Evolutionary conservation across 495 filamentous ascomycete genomes (phyloP).

Genomic region (Symbiotaphrina buchneri): DNA sequence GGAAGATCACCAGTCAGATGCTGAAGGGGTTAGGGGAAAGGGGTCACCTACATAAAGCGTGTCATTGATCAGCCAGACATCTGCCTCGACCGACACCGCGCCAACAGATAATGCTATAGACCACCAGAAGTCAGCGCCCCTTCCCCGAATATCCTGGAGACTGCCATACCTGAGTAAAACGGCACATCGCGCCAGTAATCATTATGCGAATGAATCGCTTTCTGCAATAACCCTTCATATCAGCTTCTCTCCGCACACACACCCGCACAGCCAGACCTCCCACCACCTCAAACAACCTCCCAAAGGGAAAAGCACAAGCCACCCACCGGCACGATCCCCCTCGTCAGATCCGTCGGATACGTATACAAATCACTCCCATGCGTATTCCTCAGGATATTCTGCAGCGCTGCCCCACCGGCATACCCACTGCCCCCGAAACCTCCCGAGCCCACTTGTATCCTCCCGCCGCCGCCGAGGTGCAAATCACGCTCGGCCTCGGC

Average conservation of each 20-base stretch:
- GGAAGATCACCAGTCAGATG: background rate
- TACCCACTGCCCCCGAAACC: no score
- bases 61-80: slow-evolving; percentile 17
- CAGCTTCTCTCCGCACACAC: background rate
- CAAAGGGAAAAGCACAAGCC: no score
- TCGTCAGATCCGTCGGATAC: slow-evolving; percentile 59
- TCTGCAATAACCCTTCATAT: slow-evolving; percentile 1
- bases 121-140: background rate
- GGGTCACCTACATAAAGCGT: slow-evolving; percentile 13
- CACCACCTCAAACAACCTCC: no score
- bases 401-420: no score
- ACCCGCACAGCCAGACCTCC: background rate
- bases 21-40: background rate
- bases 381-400: slow-evolving; percentile 1
- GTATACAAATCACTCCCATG: background rate
- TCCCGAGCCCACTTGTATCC: no score
- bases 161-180: slow-evolving; percentile 9
- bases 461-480: no score
- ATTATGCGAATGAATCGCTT: slow-evolving; percentile 5
- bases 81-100: slow-evolving; percentile 13
- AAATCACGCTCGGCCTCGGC: no score
- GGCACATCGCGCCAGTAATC: slow-evolving; percentile 16
- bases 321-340: slow-evolving; percentile 40
- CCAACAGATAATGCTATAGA: slow-evolving; percentile 12
- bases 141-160: background rate